Evolutionary conservation across 2,329 filamentous ascomycete species (phyloP).

Genomic region (Akanthomyces muscarius): DNA sequence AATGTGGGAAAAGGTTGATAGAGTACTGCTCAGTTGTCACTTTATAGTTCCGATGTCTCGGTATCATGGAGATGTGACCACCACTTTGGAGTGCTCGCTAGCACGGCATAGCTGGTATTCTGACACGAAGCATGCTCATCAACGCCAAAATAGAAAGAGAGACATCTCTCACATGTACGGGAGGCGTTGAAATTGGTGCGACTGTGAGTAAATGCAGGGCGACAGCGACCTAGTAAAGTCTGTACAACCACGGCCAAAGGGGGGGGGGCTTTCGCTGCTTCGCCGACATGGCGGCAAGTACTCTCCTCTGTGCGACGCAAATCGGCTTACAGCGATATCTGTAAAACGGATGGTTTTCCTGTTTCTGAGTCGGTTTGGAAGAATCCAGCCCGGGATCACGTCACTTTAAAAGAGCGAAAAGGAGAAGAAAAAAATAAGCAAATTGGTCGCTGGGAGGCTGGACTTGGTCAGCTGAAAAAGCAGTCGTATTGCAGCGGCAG

Average conservation of each 20-base stretch:
- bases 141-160: neutral
- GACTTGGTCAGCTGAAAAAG: constrained; percentile 9
- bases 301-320: neutral
- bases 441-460: neutral
- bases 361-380: neutral
- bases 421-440: neutral
- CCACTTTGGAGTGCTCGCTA: too few relatives aligned
- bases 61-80: too few relatives aligned
- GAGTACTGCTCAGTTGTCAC: neutral
- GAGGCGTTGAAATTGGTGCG: neutral
- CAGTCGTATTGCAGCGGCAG: neutral
- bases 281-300: constrained; percentile 5
- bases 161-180: neutral
- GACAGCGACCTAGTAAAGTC: neutral
- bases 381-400: neutral
- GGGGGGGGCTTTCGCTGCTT: neutral
- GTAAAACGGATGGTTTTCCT: neutral
- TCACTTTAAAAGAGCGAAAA: neutral
- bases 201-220: neutral
- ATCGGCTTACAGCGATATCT: neutral
- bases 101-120: too few relatives aligned
- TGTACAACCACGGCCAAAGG: neutral
- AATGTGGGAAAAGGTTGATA: neutral
- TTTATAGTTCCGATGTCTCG: too few relatives aligned
- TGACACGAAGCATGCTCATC: too few relatives aligned